Conservation (phyloP, 495 filamentous ascomycete genomes). For the Trypethelium eluteriae region DNA sequence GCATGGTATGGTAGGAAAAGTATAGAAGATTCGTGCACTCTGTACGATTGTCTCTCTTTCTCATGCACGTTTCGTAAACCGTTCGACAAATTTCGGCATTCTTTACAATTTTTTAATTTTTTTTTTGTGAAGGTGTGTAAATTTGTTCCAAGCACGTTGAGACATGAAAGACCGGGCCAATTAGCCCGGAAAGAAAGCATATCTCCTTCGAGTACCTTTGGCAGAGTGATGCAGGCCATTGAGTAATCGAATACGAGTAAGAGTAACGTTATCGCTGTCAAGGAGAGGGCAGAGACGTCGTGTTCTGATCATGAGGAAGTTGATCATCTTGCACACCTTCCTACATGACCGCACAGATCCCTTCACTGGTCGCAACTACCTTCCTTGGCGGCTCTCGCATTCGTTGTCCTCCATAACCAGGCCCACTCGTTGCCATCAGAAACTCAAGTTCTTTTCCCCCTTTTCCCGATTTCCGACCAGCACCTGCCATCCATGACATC, state of each 20-base stretch:
- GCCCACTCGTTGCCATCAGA: background rate
- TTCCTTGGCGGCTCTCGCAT: slow-evolving; percentile 2
- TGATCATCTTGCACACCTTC: background rate
- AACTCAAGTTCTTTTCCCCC: slow-evolving; percentile 9
- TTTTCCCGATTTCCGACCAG: slow-evolving; percentile 5
- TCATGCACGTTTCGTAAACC: background rate
- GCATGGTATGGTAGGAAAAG: background rate
- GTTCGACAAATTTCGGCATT: background rate
- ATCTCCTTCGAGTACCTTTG: slow-evolving; percentile 3
- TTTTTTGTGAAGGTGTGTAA: too few species aligned
- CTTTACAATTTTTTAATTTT: background rate
- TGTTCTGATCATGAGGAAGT: background rate
- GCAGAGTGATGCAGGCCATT: background rate
- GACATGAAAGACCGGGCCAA: slow-evolving; percentile 5
- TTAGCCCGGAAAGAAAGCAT: slow-evolving; percentile 2
- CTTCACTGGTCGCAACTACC: background rate
- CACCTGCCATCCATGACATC: background rate
- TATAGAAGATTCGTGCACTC: background rate
- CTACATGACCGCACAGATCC: background rate
- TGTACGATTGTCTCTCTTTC: too few species aligned
- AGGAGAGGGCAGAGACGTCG: background rate
- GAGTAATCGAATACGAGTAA: background rate
- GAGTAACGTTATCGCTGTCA: background rate
- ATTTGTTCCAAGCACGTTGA: background rate
- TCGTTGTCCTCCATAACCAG: background rate